Evolutionary conservation across 148 eudicot species (phyloP), one percentile per base, ranked within the genome.

Genomic region (Salicornia ramosissima): DNA sequence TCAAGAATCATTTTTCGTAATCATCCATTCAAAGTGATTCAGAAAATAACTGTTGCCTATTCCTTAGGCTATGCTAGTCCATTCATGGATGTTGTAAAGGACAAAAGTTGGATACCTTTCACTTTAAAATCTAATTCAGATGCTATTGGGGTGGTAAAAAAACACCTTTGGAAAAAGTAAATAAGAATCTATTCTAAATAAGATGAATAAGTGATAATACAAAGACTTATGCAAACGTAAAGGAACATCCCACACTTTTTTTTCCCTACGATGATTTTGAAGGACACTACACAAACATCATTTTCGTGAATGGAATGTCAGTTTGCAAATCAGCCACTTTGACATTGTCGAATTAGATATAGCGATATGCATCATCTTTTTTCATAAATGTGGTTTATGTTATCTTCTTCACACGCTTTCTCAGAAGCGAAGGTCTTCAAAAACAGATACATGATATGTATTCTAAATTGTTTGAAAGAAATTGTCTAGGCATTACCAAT

Each of bases 91-190:
- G 36, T 13, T 10, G 67, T 18, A 33, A 12, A 1, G 5, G 40
- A 18, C 14, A 46, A 62, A 40, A 15, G 21, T 64, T 64, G 10
- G 30, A 42, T 14, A 53, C 6, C 46, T 2, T 22, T 40, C 64
- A 42, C 6, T 14, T 42, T 64, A 39, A 60, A 29, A 60, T 59
- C 51, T 36, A 28, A 52, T 24, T 30, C 40, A 46, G 57, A 73
- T 69, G 71, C 46, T 21, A 61, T n/a, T 8, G 42, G 11, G 72
- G 40, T 65, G 39, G 51, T 56, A 43, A 40, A n/a, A n/a, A n/a
- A n/a, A n/a, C 29, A 65, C 70, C 46, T 63, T 61, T 57, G 56
- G 36, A 74, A 70, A 74, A 70, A 73, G 50, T 61, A 50, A 40
- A 58, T 25, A 61, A 34, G 56, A 56, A 79, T 71, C 25, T 65